Evolutionary conservation across 768 basidiomycete genomes (phyloP).

Genomic region (Amylocystis lapponica): DNA sequence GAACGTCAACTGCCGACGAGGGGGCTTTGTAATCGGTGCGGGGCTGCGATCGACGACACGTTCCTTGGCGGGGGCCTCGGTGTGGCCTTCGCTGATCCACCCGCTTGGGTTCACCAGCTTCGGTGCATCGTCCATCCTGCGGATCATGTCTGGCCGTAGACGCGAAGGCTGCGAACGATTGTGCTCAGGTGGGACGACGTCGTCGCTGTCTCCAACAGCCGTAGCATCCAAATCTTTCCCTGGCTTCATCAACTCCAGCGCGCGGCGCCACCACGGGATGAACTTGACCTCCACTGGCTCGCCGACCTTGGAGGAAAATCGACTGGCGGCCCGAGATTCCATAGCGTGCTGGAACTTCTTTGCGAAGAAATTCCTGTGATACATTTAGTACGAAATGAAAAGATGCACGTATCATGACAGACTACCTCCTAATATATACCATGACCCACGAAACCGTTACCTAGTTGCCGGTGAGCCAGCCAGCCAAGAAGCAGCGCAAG

Average conservation of each 20-base stretch:
- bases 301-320: slow-evolving; percentile 9
- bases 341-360: slow-evolving; percentile 59
- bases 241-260: background rate
- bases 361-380: slow-evolving; percentile 66
- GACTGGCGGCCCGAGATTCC: slow-evolving; percentile 33
- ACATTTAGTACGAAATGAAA: background rate
- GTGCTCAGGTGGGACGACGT: slow-evolving; percentile 4
- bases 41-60: too few relatives aligned
- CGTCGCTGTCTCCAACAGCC: background rate
- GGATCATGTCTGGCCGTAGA: slow-evolving; percentile 71
- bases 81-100: slow-evolving; percentile 47
- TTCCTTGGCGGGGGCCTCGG: slow-evolving; percentile 10
- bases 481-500: background rate
- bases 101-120: slow-evolving; percentile 72
- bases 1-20: background rate
- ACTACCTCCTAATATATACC: slow-evolving; percentile 70
- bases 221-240: background rate
- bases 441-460: slow-evolving; percentile 80
- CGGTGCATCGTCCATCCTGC: slow-evolving; percentile 62
- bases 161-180: background rate
- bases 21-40: too few relatives aligned
- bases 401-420: slow-evolving; percentile 1
- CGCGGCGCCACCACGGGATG: slow-evolving; percentile 17
- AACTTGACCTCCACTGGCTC: slow-evolving; percentile 17
- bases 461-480: slow-evolving; percentile 27